phyloP scores from a whole-genome alignment of 23 red algal species.

The Agarophyton chilense region DNA sequence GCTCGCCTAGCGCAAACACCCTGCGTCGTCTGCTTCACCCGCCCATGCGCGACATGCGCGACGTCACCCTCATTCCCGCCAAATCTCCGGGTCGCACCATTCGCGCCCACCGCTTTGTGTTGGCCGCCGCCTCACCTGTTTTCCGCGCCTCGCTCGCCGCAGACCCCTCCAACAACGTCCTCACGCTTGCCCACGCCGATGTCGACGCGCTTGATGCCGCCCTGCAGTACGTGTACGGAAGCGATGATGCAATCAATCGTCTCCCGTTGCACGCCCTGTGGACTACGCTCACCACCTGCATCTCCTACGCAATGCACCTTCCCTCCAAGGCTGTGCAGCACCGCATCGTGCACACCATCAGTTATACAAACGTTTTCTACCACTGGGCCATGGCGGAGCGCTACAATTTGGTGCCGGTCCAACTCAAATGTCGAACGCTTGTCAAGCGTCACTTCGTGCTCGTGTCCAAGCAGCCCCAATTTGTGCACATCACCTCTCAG shows the following conservation, averaged over 20 bases:
- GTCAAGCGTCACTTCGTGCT: constrained; percentile 42
- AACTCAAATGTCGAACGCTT: constrained; percentile 36
- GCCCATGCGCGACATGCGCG: constrained; percentile 34
- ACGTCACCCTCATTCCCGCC: constrained; percentile 59
- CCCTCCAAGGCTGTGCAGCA: constrained; percentile 27
- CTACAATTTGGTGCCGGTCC: constrained; percentile 29
- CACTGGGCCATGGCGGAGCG: constrained; percentile 44
- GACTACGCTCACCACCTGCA: constrained; percentile 30
- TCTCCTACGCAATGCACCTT: constrained; percentile 42
- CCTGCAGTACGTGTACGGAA: constrained; percentile 47
- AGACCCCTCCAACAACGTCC: constrained; percentile 13
- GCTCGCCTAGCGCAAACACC: constrained; percentile 15
- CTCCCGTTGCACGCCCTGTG: constrained; percentile 41
- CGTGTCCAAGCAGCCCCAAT: constrained; percentile 46
- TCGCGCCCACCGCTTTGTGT: constrained; percentile 62
- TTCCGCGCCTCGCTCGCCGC: constrained; percentile 46
- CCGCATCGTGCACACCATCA: constrained; percentile 7
- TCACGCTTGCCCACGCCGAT: constrained; percentile 52
- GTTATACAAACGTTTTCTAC: constrained; percentile 46
- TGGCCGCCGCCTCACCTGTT: constrained; percentile 64
- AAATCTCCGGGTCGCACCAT: constrained; percentile 52
- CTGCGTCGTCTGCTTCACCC: constrained; percentile 43
- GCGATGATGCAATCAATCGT: neutral
- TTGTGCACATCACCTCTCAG: constrained; percentile 27
- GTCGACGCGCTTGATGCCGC: constrained; percentile 35